Evolutionary conservation across 768 basidiomycete species (phyloP), one percentile per base, ranked within the genome.

Genomic region (Xerocomellus chrysenteron): DNA sequence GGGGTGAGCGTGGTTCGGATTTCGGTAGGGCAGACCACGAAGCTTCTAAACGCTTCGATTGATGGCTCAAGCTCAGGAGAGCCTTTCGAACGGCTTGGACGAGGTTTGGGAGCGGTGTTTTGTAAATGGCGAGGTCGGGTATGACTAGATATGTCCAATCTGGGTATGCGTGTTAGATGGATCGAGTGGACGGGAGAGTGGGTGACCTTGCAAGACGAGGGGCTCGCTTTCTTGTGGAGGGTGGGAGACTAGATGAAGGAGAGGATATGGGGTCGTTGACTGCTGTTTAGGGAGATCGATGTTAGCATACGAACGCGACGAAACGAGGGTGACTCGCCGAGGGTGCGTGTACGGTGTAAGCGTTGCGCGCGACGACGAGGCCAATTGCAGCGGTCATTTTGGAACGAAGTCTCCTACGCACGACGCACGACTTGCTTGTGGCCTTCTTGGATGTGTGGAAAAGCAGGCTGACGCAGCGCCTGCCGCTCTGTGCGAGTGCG

Each of bases 101-200:
- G 36, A 73, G 60, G 21, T 55, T 58, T 2, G 64, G 59, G 2
- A 72, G 54, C 12, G 69, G 66, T 39, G 52, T 61, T 45, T 39
- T 71, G 47, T 69, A 73, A 2, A 62, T 45, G 47, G 60, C n/a
- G 30, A 70, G 57, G 32, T 51, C 40, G 19, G 71, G 71, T 16
- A 59, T 24, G 24, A 69, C 58, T 19, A 72, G 54, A 48, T 70
- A 72, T 37, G 68, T 65, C 70, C 71, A 71, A 36, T 48, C 71
- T 71, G 24, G 5, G 24, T 32, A 7, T 16, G 5, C 0, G 3
- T 12, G 42, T 59, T 10, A 64, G 55, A 46, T 16, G n/a, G 28
- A 35, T 28, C 28, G 4, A 12, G 19, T n/a, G 28, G 9, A n/a
- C 2, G 41, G 41, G 41, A 21, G 17, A 48, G 9, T 21, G 2